Evolutionary conservation across 495 filamentous ascomycete species (phyloP), one percentile per base, ranked within the genome.

Genomic region (Thermochaetoides thermophila): DNA sequence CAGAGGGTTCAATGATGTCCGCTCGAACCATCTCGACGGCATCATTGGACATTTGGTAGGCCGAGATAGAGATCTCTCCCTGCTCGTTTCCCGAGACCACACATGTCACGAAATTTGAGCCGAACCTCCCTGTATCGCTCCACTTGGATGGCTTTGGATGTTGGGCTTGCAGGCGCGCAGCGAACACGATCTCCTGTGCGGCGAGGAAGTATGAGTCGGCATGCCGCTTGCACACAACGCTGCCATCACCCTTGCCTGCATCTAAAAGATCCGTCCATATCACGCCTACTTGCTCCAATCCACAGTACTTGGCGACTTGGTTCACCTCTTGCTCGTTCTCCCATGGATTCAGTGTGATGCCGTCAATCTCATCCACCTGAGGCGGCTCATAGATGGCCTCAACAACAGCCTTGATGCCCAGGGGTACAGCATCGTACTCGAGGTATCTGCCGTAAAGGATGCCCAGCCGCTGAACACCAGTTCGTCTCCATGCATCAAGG

Each of bases 351-450:
- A 96, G 64, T 1, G 85, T 84, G 19, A 94, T 69, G 7, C 89
- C 89, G 51, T 99, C 89, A n/a, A 78, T 48, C 50, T 99, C 89
- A 44, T 81, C 72, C 31, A 83, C 61, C 48, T 99, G 89, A 3
- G 91, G 91, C 4, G 86, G 83, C 46, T 99, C 89, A 43, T 95
- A 99, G 41, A 99, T 92, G 18, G 89, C 87, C 56, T 99, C 87
- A 0, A 99, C 86, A 7, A 99, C 76, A 2, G 89, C 89, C 54
- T 99, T 99, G 27, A 96, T 73, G 5, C 89, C 89, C 0, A 99
- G 64, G 2, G 89, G 89, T 9, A 96, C 85, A 46, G 91, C 83
- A 8, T 74, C 68, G 55, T 99, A 99, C 54, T 95, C 82, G 42
- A 81, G 73, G 47, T 91, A 92, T 27, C 77, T 72, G 17, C 89